Percentiles rank a stretch among this genome's conserved stretches.
Conservation (phyloP, 768 basidiomycete species). For the Phaeolepiota aurea region DNA sequence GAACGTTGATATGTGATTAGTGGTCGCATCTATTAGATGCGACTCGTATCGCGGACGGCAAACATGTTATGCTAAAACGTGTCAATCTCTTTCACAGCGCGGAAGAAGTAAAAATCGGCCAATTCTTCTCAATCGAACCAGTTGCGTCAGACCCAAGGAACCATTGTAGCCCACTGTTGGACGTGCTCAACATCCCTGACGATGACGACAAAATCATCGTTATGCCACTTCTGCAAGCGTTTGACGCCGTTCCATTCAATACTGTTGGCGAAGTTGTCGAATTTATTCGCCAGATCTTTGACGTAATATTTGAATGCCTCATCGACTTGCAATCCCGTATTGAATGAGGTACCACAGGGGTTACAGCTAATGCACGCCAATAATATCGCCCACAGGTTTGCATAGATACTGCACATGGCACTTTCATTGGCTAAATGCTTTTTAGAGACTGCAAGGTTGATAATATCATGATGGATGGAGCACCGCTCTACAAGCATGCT, state of each 20-base stretch:
- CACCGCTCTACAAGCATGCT: slow-evolving; percentile 9
- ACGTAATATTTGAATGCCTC: slow-evolving; percentile 7
- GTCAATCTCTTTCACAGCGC: slow-evolving; percentile 10
- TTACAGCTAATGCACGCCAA: slow-evolving; percentile 24
- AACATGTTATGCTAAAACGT: slow-evolving; percentile 19
- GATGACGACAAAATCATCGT: slow-evolving; percentile 12
- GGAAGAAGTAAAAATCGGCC: slow-evolving; percentile 21
- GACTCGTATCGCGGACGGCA: slow-evolving; percentile 20
- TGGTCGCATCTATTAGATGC: slow-evolving; percentile 18
- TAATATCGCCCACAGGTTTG: slow-evolving; percentile 20
- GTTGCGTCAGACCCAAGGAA: slow-evolving; percentile 16
- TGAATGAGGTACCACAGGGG: slow-evolving; percentile 11
- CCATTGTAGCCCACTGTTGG: slow-evolving; percentile 24
- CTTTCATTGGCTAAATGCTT: neutral
- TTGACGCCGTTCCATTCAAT: slow-evolving; percentile 14
- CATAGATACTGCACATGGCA: neutral
- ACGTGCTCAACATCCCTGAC: slow-evolving; percentile 13
- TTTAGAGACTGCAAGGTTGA: slow-evolving; percentile 17
- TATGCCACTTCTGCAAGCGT: slow-evolving; percentile 18
- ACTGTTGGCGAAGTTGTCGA: slow-evolving; percentile 23
- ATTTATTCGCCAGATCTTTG: slow-evolving; percentile 18
- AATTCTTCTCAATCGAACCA: slow-evolving; percentile 11
- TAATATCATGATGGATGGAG: slow-evolving; percentile 22
- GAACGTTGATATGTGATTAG: neutral
- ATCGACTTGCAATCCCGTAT: neutral